Evolutionary conservation across 495 filamentous ascomycete genomes (phyloP), one percentile per base, ranked within the genome.

Genomic region (Darksidea phi): DNA sequence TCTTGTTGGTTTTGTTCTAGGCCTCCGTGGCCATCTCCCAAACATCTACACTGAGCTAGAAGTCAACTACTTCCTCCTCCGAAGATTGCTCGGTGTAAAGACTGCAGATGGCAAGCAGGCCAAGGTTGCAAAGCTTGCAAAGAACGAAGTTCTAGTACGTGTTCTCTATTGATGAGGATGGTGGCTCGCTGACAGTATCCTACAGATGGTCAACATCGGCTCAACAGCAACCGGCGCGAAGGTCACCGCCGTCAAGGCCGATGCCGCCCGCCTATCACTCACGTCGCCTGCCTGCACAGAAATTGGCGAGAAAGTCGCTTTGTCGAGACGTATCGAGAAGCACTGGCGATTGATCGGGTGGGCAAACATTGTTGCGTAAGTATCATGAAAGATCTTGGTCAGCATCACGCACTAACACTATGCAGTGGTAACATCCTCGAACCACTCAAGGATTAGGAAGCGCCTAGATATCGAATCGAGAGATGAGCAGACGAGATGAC

Each of bases 91-190:
- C 54, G 94, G 94, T 85, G 95, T 98, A 59, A 92, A 95, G 78
- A 95, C 93, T 24, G 91, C 95, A 54, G 94, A 98, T 67, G 94
- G 94, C 69, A 98, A 97, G 82, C 95, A 97, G 76, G 92, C 91
- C 61, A 98, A 97, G 87, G 94, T 98, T 59, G 90, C 89, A 57
- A 98, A 98, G 79, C 80, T 98, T 43, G 78, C 91, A 42, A 97
- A 97, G 86, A 95, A 95, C 72, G 94, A 98, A 75, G 90, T 97
- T 67, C 88, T 93, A 17, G 62, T 65, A 65, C 12, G 62, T 65
- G 1, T 8, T 7, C 3, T 10, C 17, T 18, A 7, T 1, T 15
- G 6, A 5, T 52, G 8, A 52, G 56, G 21, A 42, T 15, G 34
- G 49, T 18, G 17, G 17, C 6, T 7, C 11, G 38, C 50, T 65